These are phyloP conservation scores for Catharanthus roseus DNA, from an alignment of 257 asterid genomes.

Conservation along the genomic window DNA sequence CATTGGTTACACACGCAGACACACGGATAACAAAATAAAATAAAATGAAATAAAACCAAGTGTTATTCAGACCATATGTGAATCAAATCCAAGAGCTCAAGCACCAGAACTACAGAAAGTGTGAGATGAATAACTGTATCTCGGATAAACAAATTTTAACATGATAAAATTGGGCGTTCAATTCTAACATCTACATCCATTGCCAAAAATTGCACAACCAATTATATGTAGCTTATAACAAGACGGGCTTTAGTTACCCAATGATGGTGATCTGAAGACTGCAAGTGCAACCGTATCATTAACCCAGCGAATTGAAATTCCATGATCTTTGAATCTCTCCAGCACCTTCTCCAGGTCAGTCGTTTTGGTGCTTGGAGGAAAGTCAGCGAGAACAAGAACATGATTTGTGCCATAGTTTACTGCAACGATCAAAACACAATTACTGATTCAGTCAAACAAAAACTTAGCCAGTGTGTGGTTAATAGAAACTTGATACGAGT, in stretches of 20 bases:
- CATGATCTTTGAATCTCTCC: constrained; percentile 55
- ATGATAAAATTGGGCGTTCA: not conserved
- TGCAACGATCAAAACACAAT: constrained; percentile 8
- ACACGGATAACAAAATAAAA: too few relatives aligned
- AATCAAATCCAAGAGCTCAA: not conserved
- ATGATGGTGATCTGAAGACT: constrained; percentile 73
- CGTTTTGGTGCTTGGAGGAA: constrained; percentile 64
- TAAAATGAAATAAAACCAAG: too few relatives aligned
- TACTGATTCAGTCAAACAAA: not conserved
- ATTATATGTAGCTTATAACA: not conserved
- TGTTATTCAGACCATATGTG: not conserved
- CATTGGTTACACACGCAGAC: too few relatives aligned
- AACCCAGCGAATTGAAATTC: constrained; percentile 81
- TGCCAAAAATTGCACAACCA: not conserved
- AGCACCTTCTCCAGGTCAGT: constrained; percentile 71
- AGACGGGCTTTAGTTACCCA: constrained; percentile 38
- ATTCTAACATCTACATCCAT: too few relatives aligned
- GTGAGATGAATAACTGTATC: not conserved
- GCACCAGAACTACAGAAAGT: not conserved
- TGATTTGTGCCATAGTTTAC: constrained; percentile 55
- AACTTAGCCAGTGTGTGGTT: not conserved
- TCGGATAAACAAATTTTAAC: not conserved
- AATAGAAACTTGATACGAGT: not conserved
- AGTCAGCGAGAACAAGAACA: constrained; percentile 68
- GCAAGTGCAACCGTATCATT: constrained; percentile 82